phyloP scores from a whole-genome alignment of 495 filamentous ascomycete genomes.

The Usnea hakonensis region DNA sequence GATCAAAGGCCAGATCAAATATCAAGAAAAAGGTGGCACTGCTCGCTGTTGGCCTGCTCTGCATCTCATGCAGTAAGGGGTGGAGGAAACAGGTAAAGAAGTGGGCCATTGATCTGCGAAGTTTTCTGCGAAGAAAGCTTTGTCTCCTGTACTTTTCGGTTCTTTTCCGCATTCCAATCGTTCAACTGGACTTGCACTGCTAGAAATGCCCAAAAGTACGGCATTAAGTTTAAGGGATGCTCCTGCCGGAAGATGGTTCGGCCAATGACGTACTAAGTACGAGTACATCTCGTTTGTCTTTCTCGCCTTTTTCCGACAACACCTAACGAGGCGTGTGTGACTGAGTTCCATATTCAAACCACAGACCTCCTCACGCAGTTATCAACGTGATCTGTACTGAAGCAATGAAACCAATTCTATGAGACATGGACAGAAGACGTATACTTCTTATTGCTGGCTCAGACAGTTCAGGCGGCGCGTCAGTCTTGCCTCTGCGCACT shows the following conservation, averaged over 20 bases:
- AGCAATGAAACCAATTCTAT: background rate
- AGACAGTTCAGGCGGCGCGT: slow-evolving; percentile 84
- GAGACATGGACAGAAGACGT: slow-evolving; percentile 36
- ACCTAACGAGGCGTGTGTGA: background rate
- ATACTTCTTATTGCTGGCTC: slow-evolving; percentile 80
- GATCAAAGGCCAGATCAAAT: too few species aligned
- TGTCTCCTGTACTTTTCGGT: background rate
- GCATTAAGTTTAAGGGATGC: background rate
- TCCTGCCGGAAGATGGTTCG: background rate
- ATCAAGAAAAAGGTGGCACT: background rate
- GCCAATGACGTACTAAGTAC: slow-evolving; percentile 17
- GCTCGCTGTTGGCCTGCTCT: background rate
- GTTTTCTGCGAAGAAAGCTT: background rate
- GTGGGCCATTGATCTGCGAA: background rate
- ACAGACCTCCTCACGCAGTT: background rate
- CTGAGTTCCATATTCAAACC: background rate
- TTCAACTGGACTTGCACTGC: background rate
- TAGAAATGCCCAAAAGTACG: background rate
- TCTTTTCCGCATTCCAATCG: too few species aligned
- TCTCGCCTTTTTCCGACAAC: background rate
- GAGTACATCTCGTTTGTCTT: background rate
- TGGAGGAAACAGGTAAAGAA: too few species aligned
- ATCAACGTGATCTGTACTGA: background rate
- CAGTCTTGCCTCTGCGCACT: slow-evolving; percentile 32
- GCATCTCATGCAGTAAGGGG: background rate